Conservation (phyloP, 108 stramenopile species). For the Cyclotella baltica region DNA sequence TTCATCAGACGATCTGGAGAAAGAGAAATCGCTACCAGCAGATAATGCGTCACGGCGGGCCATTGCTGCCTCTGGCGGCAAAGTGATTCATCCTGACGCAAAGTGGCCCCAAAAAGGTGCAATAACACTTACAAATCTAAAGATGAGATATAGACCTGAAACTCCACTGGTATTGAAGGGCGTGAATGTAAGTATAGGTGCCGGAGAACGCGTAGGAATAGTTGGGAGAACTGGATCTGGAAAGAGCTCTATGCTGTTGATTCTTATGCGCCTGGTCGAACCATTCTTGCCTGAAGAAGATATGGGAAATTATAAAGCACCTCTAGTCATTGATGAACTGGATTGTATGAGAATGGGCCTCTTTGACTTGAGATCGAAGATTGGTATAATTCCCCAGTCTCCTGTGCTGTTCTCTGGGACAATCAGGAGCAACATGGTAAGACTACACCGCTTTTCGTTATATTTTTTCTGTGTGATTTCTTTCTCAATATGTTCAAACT, state of each 20-base stretch:
- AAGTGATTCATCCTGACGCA: constrained; percentile 44
- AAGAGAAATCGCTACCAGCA: constrained; percentile 37
- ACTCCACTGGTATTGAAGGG: constrained; percentile 89
- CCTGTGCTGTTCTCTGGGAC: constrained; percentile 93
- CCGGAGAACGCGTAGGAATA: constrained; percentile 89
- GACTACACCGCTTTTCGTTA: background rate
- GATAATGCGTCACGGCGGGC: constrained; percentile 47
- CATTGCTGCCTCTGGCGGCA: constrained; percentile 62
- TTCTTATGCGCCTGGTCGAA: constrained; percentile 91
- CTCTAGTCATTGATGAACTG: constrained; percentile 88
- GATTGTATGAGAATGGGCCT: constrained; percentile 88
- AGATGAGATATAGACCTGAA: constrained; percentile 83
- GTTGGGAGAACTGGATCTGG: constrained; percentile 86
- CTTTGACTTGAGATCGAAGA: constrained; percentile 73
- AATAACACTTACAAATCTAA: constrained; percentile 75
- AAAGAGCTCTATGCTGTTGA: constrained; percentile 73
- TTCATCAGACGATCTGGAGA: constrained; percentile 63
- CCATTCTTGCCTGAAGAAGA: constrained; percentile 52
- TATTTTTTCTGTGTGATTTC: background rate
- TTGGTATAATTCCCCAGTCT: constrained; percentile 96
- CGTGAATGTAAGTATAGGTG: constrained; percentile 77
- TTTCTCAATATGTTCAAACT: background rate
- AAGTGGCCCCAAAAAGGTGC: constrained; percentile 86
- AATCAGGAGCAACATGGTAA: constrained; percentile 80
- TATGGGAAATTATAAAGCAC: constrained; percentile 53